Evolutionary conservation across 345 rosid species (phyloP), one percentile per base, ranked within the genome.

Genomic region (Balakata baccata): DNA sequence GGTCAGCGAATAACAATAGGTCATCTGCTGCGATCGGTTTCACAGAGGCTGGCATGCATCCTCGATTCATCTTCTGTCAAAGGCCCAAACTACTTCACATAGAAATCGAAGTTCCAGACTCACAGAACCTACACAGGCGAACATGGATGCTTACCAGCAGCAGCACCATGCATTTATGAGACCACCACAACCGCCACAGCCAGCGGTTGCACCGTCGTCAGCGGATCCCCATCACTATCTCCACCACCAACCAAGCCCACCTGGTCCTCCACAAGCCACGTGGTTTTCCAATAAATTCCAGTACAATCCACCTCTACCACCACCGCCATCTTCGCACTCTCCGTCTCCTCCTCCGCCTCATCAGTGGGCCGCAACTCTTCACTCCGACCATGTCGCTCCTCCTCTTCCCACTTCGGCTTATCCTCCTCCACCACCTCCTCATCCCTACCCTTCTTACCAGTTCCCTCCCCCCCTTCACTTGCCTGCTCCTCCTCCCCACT

Each of bases 101-200:
- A 43, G 47, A 43, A 43, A 43, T 43, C 47, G 47, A 43, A 43
- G 6, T 1, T 10, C 47, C 10, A 68, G n/a, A 53, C 61, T 50
- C 60, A n/a, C 45, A n/a, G 18, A 38, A 67, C 56, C 39, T 22
- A 22, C 56, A 13, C 13, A 23, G 59, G 23, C 23, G 16, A 23
- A 11, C 59, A 89, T 89, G 94, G 94, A 87, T 79, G 78, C 86
- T 17, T 84, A 83, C 81, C 91, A 81, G 17, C 93, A 79, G 69
- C 90, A 84, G 17, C 92, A 78, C 63, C 87, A 69, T 58, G 64
- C 81, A 63, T 84, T 77, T 83, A 77, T 84, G 81, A 76, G 90
- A 78, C 87, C 88, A 20, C 84, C 89, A 60, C 78, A 34, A 34
- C 50, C 84, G 56, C 85, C 76, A 34, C 79, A 29, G 34, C 2